phyloP scores from a whole-genome alignment of 2,329 filamentous ascomycete genomes.

The Tolypocladium capitatum region DNA sequence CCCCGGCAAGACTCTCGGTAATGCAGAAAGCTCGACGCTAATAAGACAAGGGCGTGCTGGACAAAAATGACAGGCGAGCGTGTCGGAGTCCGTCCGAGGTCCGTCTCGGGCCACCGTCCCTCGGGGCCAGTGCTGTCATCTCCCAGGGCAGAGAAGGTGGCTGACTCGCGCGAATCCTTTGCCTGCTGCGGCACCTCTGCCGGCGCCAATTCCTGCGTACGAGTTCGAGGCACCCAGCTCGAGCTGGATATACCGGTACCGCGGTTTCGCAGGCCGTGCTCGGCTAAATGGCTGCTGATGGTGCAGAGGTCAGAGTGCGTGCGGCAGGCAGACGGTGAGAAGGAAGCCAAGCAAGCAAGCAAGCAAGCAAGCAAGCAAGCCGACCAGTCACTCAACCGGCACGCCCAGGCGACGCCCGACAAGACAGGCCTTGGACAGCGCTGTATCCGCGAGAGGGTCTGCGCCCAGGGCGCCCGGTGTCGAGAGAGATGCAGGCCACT shows the following conservation, averaged over 20 bases:
- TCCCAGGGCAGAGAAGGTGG: not conserved
- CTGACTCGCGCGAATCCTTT: not conserved
- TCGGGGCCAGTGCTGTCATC: not conserved
- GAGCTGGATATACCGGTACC: too few relatives aligned
- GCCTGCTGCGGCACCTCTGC: not conserved
- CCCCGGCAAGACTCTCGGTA: slow-evolving; percentile 3
- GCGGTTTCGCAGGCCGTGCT: not conserved
- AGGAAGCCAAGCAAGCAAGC: not conserved
- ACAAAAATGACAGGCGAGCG: slow-evolving; percentile 2
- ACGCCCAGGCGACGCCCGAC: not conserved
- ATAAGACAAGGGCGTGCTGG: slow-evolving; percentile 1
- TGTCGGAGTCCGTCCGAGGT: slow-evolving; percentile 6
- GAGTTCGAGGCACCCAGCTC: not conserved
- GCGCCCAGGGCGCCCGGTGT: not conserved
- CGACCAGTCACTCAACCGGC: not conserved
- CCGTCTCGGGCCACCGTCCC: not conserved
- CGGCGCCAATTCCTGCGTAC: not conserved
- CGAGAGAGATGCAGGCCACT: not conserved
- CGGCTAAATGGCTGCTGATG: not conserved
- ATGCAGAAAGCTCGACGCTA: slow-evolving; percentile 2
- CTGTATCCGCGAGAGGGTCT: not conserved
- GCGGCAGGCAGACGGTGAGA: not conserved
- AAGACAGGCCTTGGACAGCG: too few relatives aligned
- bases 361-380: not conserved
- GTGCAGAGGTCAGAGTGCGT: too few relatives aligned